Evolutionary conservation across 1,284 basidiomycete species (phyloP).

Genomic region (Fomitopsis betulina): DNA sequence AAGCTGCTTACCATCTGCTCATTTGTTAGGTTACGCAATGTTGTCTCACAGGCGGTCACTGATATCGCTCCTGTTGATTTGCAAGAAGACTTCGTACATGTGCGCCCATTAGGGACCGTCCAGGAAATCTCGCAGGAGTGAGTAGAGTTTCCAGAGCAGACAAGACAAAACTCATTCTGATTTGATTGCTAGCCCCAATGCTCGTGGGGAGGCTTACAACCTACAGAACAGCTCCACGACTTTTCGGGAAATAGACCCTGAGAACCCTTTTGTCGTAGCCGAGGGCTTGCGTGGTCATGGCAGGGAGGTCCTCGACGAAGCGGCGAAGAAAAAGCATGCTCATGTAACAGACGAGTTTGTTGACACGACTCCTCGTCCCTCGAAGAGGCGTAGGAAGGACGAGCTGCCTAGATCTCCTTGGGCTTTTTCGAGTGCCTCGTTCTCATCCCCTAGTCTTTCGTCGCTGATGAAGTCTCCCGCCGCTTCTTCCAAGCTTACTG

Average conservation of each 20-base stretch:
- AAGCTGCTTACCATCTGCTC: background rate
- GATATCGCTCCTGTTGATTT: background rate
- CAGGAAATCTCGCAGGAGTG: background rate
- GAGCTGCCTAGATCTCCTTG: background rate
- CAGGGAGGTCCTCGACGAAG: background rate
- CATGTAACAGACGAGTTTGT: background rate
- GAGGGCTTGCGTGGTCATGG: background rate
- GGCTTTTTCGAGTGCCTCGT: background rate
- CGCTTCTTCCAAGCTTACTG: background rate
- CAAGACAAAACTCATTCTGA: background rate
- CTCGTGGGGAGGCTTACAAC: background rate
- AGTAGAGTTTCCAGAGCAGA: background rate
- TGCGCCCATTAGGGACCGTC: too few relatives aligned
- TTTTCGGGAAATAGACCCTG: background rate
- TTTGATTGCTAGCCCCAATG: background rate
- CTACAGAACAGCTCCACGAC: background rate
- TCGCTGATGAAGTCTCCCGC: background rate
- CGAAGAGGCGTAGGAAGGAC: background rate
- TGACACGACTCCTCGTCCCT: background rate
- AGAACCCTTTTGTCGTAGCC: background rate
- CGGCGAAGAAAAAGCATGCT: background rate
- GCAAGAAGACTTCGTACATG: background rate
- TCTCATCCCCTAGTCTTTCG: background rate
- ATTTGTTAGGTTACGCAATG: conserved; percentile 6
- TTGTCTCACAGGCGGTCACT: background rate